Percentiles rank a stretch among this genome's conserved stretches.
phyloP scores from a whole-genome alignment of 169 alveolate species.

The Plasmodium chabaudi region DNA sequence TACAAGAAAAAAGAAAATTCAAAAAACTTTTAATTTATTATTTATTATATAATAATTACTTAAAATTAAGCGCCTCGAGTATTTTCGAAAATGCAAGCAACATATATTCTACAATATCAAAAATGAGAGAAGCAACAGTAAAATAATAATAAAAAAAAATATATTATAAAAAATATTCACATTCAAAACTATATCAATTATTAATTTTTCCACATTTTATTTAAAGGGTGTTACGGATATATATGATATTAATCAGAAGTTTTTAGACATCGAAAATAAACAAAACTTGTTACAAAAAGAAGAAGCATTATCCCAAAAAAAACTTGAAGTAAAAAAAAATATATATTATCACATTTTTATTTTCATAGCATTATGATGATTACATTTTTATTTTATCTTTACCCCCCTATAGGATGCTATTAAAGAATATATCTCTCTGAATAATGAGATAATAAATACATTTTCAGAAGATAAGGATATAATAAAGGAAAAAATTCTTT shows the following conservation, averaged over 20 bases:
- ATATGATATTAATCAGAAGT: constrained; percentile 70
- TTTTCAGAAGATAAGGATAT: constrained; percentile 62
- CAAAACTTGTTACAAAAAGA: constrained; percentile 60
- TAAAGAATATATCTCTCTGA: constrained; percentile 30
- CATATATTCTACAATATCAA: constrained; percentile 73
- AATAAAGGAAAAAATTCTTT: constrained; percentile 30
- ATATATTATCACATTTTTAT: background rate
- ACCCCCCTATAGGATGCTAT: constrained; percentile 35
- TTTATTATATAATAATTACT: constrained; percentile 38
- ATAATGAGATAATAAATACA: constrained; percentile 54
- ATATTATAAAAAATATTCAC: background rate
- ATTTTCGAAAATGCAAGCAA: constrained; percentile 75
- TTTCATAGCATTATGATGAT: background rate
- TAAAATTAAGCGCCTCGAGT: constrained; percentile 57
- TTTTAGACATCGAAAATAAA: constrained; percentile 70
- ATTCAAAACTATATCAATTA: background rate
- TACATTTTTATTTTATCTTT: background rate
- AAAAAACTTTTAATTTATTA: constrained; percentile 60
- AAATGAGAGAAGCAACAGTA: constrained; percentile 75
- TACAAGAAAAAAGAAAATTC: constrained; percentile 52
- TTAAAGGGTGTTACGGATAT: constrained; percentile 70
- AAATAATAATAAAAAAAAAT: constrained; percentile 1
- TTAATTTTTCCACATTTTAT: background rate
- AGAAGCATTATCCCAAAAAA: constrained; percentile 54
- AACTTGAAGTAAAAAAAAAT: constrained; percentile 45